Evolutionary conservation across 2,329 filamentous ascomycete species (phyloP).

Genomic region (Pseudocercospora crystallina): DNA sequence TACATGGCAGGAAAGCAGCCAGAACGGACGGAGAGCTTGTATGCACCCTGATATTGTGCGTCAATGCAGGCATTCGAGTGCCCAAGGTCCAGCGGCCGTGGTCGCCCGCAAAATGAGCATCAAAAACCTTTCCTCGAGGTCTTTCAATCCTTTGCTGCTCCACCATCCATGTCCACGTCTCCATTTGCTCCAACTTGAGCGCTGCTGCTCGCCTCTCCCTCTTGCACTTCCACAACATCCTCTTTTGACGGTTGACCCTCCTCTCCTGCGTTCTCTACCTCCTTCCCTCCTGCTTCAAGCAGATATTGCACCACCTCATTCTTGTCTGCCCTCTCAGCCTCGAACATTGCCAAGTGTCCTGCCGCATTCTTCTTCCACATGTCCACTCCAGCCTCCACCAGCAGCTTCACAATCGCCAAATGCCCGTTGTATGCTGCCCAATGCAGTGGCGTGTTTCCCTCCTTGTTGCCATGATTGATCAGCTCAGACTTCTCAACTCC

Average conservation of each 20-base stretch:
- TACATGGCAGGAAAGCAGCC: too few relatives aligned
- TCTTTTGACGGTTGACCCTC: constrained; percentile 22
- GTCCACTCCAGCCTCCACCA: constrained; percentile 75
- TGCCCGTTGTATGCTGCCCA: constrained; percentile 93
- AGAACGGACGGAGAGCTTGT: too few relatives aligned
- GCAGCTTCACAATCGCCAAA: constrained; percentile 71
- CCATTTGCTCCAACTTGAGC: constrained; percentile 11
- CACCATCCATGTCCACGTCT: constrained; percentile 13
- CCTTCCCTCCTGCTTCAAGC: constrained; percentile 47
- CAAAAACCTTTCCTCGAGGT: neutral
- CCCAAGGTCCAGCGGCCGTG: neutral
- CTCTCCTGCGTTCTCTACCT: constrained; percentile 27
- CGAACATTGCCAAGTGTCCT: constrained; percentile 65
- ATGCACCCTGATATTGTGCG: too few relatives aligned
- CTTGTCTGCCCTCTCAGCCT: constrained; percentile 52
- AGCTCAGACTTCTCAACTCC: constrained; percentile 41
- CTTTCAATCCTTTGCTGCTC: neutral
- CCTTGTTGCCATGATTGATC: constrained; percentile 70
- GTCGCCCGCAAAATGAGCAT: neutral
- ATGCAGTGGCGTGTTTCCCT: constrained; percentile 88
- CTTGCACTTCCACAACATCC: constrained; percentile 22
- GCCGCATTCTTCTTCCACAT: constrained; percentile 77
- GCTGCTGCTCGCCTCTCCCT: constrained; percentile 18
- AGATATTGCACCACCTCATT: constrained; percentile 50
- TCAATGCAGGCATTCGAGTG: neutral